phyloP scores from a whole-genome alignment of 2,329 filamentous ascomycete genomes.

The Trichoderma polysporum region DNA sequence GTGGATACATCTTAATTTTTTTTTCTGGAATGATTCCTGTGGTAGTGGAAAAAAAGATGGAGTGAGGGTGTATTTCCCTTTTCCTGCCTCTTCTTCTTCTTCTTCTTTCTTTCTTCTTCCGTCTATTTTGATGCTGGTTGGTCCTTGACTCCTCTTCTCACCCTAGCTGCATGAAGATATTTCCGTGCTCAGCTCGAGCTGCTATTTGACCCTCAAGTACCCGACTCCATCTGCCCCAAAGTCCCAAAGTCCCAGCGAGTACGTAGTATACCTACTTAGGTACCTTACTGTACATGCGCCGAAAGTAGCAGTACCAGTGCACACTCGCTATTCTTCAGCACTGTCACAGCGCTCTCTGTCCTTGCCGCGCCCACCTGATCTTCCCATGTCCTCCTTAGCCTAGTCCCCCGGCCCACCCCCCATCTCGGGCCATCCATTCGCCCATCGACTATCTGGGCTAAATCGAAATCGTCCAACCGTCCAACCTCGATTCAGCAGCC shows the following conservation, averaged over 20 bases:
- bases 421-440: constrained; percentile 23
- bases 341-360: not conserved
- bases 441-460: constrained; percentile 17
- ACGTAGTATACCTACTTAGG: no score
- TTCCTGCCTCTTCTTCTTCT: not conserved
- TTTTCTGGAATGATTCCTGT: constrained; percentile 20
- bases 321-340: not conserved
- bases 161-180: not conserved
- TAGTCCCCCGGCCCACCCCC: constrained; percentile 13
- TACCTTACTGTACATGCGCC: not conserved
- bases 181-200: not conserved
- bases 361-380: not conserved
- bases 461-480: constrained; percentile 14
- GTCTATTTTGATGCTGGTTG: not conserved
- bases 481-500: constrained; percentile 16
- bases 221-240: not conserved
- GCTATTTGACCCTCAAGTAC: not conserved
- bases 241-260: no score
- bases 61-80: not conserved
- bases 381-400: constrained; percentile 2
- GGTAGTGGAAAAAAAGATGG: not conserved
- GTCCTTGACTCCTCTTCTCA: not conserved
- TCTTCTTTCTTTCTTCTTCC: not conserved
- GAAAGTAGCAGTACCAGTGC: not conserved
- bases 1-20: constrained; percentile 8